phyloP scores from a whole-genome alignment of 2,329 filamentous ascomycete genomes.

The Sporothrix mexicana region DNA sequence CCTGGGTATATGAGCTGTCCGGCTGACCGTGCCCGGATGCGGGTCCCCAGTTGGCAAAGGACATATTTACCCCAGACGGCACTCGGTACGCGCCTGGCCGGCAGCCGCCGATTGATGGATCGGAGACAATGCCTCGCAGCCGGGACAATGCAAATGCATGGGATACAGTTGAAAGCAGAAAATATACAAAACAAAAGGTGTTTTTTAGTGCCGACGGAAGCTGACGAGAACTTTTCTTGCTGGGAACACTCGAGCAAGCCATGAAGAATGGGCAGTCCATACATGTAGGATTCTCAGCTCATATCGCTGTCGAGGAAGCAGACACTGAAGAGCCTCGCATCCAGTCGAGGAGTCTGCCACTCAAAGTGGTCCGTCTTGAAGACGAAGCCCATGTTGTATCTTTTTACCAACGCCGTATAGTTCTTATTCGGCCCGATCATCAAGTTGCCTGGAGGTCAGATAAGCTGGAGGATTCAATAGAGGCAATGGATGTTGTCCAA shows the following conservation, averaged over 20 bases:
- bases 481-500: slow-evolving; percentile 1
- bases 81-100: neutral
- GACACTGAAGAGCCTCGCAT: neutral
- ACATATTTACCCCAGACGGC: neutral
- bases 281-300: neutral
- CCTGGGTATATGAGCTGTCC: neutral
- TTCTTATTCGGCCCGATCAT: slow-evolving; percentile 36
- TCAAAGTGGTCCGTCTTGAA: slow-evolving; percentile 24
- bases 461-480: neutral
- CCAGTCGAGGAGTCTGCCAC: slow-evolving; percentile 27
- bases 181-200: neutral
- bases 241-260: neutral
- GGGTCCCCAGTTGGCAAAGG: neutral
- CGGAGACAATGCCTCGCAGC: neutral
- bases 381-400: slow-evolving; percentile 30
- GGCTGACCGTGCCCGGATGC: neutral
- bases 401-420: slow-evolving; percentile 33
- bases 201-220: neutral
- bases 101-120: neutral
- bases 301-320: neutral
- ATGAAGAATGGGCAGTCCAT: neutral
- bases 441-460: slow-evolving; percentile 37
- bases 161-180: neutral
- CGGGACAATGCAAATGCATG: neutral
- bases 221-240: neutral